Evolutionary conservation across 2,329 filamentous ascomycete genomes (phyloP).

Genomic region (Zasmidium angulare): DNA sequence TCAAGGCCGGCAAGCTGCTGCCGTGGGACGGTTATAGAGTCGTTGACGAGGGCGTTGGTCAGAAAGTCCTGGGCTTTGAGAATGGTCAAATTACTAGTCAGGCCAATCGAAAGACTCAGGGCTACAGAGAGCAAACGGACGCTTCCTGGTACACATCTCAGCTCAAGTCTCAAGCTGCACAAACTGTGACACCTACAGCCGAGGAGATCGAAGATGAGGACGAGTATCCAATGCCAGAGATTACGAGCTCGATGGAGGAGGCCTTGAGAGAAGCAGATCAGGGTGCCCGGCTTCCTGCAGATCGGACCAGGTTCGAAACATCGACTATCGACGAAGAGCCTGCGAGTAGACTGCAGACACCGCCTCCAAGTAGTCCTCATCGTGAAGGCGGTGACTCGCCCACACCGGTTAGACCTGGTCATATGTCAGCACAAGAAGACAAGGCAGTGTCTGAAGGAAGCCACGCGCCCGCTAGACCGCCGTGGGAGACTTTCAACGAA

Average conservation of each 20-base stretch:
- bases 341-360: conserved; percentile 13
- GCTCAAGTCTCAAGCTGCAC: conserved; percentile 41
- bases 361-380: conserved; percentile 20
- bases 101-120: conserved; percentile 56
- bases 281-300: not conserved
- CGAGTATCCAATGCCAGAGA: conserved; percentile 30
- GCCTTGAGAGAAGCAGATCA: conserved; percentile 26
- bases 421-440: too few species aligned
- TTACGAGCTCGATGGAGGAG: conserved; percentile 37
- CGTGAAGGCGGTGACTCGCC: not conserved
- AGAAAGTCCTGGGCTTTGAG: conserved; percentile 70
- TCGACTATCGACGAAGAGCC: not conserved
- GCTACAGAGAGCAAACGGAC: conserved; percentile 80
- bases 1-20: conserved; percentile 74
- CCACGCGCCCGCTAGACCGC: conserved; percentile 13
- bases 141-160: conserved; percentile 80
- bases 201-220: conserved; percentile 34
- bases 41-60: conserved; percentile 77
- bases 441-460: not conserved
- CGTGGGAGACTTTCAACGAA: conserved; percentile 34
- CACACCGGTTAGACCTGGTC: too few species aligned
- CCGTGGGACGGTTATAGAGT: conserved; percentile 86
- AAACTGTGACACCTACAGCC: conserved; percentile 31
- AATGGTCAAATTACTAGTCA: conserved; percentile 67
- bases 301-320: not conserved